A percentile compares a stretch with the other conserved stretches of the same genome.
Conservation (phyloP, 2,329 filamentous ascomycete species). For the Beauveria sp. region DNA sequence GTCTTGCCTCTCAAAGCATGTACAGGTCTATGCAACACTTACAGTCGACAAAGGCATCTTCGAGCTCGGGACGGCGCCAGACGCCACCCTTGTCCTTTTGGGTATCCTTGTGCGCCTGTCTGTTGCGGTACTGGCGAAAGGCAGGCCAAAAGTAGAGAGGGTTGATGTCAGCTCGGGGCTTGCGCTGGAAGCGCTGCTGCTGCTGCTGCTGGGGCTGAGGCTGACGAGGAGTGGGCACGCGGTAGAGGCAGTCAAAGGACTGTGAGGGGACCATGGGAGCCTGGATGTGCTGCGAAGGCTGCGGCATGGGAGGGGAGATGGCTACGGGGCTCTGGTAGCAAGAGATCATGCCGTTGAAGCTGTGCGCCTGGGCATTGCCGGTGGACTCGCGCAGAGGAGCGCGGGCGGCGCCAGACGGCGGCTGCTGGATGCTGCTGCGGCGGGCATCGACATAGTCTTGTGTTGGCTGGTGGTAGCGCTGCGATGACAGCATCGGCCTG, state of each 20-base stretch:
- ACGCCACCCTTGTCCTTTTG: slow-evolving; percentile 53
- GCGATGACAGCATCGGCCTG: slow-evolving; percentile 41
- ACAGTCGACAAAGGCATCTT: slow-evolving; percentile 63
- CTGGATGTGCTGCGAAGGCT: slow-evolving; percentile 29
- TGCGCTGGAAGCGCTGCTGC: slow-evolving; percentile 27
- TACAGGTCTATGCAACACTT: slow-evolving; percentile 23
- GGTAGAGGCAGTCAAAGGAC: slow-evolving; percentile 35
- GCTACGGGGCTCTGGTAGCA: slow-evolving; percentile 36
- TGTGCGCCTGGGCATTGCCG: slow-evolving; percentile 41
- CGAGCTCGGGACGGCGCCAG: slow-evolving; percentile 44
- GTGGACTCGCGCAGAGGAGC: slow-evolving; percentile 45
- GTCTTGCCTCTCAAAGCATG: slow-evolving; percentile 15
- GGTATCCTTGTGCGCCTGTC: slow-evolving; percentile 56
- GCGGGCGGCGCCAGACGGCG: slow-evolving; percentile 20
- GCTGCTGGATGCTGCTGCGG: slow-evolving; percentile 26
- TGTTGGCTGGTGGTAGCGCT: slow-evolving; percentile 41
- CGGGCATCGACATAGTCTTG: slow-evolving; percentile 40
- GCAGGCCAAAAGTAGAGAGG: slow-evolving; percentile 55
- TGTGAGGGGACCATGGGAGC: slow-evolving; percentile 44
- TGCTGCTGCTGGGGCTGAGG: slow-evolving; percentile 25
- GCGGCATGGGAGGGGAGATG: slow-evolving; percentile 34
- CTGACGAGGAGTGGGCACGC: slow-evolving; percentile 29
- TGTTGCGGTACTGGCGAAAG: slow-evolving; percentile 58
- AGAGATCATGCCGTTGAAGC: slow-evolving; percentile 33
- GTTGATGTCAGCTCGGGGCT: slow-evolving; percentile 37